Conservation (phyloP, 495 filamentous ascomycete species). For the Staphylotrichum tortipilum region DNA sequence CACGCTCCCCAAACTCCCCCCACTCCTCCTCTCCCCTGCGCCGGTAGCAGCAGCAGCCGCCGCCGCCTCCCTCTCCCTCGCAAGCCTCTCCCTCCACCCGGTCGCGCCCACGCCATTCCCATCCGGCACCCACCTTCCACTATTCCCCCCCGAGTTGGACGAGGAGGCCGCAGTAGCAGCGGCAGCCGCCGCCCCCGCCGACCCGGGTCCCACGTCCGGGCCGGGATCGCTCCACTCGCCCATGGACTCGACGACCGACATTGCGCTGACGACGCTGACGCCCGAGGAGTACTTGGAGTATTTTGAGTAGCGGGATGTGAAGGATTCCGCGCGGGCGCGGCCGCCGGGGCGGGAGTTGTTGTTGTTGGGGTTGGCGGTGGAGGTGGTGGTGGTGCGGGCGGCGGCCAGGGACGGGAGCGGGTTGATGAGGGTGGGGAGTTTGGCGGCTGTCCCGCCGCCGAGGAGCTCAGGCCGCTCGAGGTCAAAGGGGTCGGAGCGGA, state of each 20-base stretch:
- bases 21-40: slow-evolving; percentile 18
- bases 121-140: background rate
- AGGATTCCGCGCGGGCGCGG: slow-evolving; percentile 27
- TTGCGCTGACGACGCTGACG: slow-evolving; percentile 15
- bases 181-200: background rate
- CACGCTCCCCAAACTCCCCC: slow-evolving; percentile 21
- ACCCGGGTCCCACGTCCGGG: slow-evolving; percentile 40
- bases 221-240: slow-evolving; percentile 46
- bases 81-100: background rate
- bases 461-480: slow-evolving; percentile 48
- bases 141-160: background rate
- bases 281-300: slow-evolving; percentile 31
- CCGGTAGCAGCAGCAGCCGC: background rate
- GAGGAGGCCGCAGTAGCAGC: background rate
- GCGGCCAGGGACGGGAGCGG: slow-evolving; percentile 7
- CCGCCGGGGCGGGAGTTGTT: slow-evolving; percentile 7
- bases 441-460: slow-evolving; percentile 14
- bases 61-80: background rate
- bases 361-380: slow-evolving; percentile 8
- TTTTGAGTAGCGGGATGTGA: slow-evolving; percentile 18
- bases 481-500: slow-evolving; percentile 60
- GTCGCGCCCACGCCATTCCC: no score
- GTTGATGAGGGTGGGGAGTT: background rate
- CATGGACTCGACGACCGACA: slow-evolving; percentile 19
- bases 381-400: background rate